Base-by-base conservation (phyloP, 1,284 basidiomycete genomes). In the Apiotrichum gracile region DNA sequence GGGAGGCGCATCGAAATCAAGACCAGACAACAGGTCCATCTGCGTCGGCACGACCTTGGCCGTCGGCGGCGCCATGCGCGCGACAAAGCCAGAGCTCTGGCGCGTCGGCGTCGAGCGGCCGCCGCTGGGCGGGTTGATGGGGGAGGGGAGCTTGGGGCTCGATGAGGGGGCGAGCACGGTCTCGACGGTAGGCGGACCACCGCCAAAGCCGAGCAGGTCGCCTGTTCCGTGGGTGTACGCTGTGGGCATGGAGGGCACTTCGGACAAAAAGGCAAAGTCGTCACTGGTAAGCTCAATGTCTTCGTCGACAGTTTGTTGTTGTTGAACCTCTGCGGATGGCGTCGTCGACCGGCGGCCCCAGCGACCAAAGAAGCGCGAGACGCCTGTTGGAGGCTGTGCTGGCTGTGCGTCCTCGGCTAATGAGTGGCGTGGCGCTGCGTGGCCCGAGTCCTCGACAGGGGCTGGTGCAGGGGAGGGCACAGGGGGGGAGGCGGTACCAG, bases 261-360 rank as follows among this genome's bases (percentile, higher is more conserved):
- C 69, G 12, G 63, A 62, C 9, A 77, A 59, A 57, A 72, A 77
- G 0, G 67, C 65, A 38, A 77, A 74, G 49, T 75, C 74, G 51
- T 70, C 70, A 4, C 64, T 60, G 13, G 68, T 63, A 4, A 77
- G 60, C 53, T 73, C 67, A 13, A 76, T 52, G 38, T 73, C 73
- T 47, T 69, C 35, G 29, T 60, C 48, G 26, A 29, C 7, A 14
- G 14, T 3, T 10, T 29, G 41, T n/a, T n/a, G 17, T 14, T 43
- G 41, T 7, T 17, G 41, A 13, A n/a, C n/a, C 3, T 43, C 41
- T n/a, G 41, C 21, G 5, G 39, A 42, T 3, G 41, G 25, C 22
- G 49, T 34, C n/a, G 41, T 45, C 17, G 38, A 27, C 16, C 48
- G 37, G 5, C 54, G 40, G 12, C 49, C 41, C 26, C 51, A 55